Conservation (phyloP, 805 yeast genomes). For the Hanseniaspora clermontiae region DNA sequence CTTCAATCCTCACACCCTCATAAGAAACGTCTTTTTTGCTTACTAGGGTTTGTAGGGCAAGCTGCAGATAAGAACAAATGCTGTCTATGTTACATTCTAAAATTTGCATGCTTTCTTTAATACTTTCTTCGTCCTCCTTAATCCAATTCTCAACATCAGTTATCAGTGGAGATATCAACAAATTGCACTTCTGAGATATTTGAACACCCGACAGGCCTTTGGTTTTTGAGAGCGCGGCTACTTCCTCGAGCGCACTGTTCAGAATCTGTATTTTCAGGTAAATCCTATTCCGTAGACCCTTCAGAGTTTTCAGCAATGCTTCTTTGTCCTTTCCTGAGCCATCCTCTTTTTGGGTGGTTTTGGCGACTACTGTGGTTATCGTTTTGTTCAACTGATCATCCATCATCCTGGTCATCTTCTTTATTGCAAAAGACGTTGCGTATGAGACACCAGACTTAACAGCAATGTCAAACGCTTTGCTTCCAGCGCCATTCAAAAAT, state of each 20-base stretch:
- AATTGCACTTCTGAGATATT: constrained; percentile 42
- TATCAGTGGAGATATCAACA: constrained; percentile 44
- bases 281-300: constrained; percentile 33
- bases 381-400: constrained; percentile 14
- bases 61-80: constrained; percentile 1
- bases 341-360: not conserved
- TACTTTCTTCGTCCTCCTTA: not conserved
- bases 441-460: constrained; percentile 61
- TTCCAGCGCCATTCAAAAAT: constrained; percentile 44
- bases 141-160: not conserved
- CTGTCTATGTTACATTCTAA: constrained; percentile 4
- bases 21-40: not conserved
- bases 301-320: constrained; percentile 29
- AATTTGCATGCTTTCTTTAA: not conserved
- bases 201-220: constrained; percentile 47
- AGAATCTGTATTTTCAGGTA: constrained; percentile 49
- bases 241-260: constrained; percentile 54
- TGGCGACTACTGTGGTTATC: constrained; percentile 27
- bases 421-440: constrained; percentile 62
- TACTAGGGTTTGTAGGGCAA: not conserved
- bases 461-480: constrained; percentile 70
- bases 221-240: constrained; percentile 43
- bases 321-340: constrained; percentile 29
- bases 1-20: not conserved
- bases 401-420: constrained; percentile 45